Percentiles rank a stretch among this genome's conserved stretches.
These are phyloP conservation scores for Peronosclerospora sorghi DNA, from an alignment of 352 stramenopile genomes.

Conservation along the genomic window DNA sequence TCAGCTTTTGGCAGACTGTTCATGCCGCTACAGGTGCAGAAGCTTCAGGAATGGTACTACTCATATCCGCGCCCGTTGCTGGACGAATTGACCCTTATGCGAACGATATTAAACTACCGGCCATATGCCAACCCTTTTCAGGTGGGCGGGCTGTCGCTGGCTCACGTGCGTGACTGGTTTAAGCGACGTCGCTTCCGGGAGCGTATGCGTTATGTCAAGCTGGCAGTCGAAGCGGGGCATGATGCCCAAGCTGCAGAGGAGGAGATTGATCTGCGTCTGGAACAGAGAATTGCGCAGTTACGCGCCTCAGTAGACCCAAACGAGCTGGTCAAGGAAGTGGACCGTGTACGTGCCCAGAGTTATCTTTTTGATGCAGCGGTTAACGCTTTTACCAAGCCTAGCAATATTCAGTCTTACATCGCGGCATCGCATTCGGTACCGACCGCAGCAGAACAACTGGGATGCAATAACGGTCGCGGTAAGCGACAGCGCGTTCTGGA, in stretches of 20 bases:
- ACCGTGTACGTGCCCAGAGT: slow-evolving; percentile 53
- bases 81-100: slow-evolving; percentile 77
- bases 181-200: slow-evolving; percentile 74
- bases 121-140: slow-evolving; percentile 65
- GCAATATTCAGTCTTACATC: slow-evolving; percentile 47
- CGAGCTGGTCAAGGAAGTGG: slow-evolving; percentile 70
- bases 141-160: slow-evolving; percentile 42
- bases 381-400: slow-evolving; percentile 43
- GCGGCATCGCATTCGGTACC: slow-evolving; percentile 41
- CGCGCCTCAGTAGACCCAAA: slow-evolving; percentile 58
- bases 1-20: slow-evolving; percentile 44
- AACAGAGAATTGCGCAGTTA: slow-evolving; percentile 66
- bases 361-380: slow-evolving; percentile 58
- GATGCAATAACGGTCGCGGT: slow-evolving; percentile 12
- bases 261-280: slow-evolving; percentile 66
- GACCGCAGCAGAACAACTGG: slow-evolving; percentile 29
- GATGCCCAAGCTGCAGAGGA: slow-evolving; percentile 54
- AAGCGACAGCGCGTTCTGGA: slow-evolving; percentile 56
- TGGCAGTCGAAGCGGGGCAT: slow-evolving; percentile 51
- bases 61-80: slow-evolving; percentile 62
- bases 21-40: slow-evolving; percentile 59
- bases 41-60: slow-evolving; percentile 80
- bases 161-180: slow-evolving; percentile 78
- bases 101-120: slow-evolving; percentile 72
- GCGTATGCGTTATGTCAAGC: slow-evolving; percentile 63